Evolutionary conservation across 1,284 basidiomycete species (phyloP), one percentile per base, ranked within the genome.

Genomic region (Cutaneotrichosporon sp.): DNA sequence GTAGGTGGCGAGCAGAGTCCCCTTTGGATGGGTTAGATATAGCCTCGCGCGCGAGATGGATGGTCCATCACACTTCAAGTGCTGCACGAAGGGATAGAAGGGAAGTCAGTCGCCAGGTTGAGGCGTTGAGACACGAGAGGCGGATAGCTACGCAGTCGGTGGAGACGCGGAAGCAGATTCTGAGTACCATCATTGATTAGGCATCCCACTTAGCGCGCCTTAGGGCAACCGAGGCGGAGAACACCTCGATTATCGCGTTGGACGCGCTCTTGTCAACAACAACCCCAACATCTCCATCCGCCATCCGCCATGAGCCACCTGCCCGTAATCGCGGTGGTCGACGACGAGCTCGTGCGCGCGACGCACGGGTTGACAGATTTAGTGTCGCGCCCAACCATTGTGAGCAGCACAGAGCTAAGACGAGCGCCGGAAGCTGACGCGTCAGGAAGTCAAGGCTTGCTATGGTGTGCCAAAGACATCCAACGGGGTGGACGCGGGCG

Each of bases 261-360:
- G 22, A 4, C 47, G 8, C n/a, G n/a, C n/a, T 47, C 47, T 46
- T 25, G 45, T 46, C 47, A 50, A 50, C 47, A 50, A 27, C 47
- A 50, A 31, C 16, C 18, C n/a, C 25, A 50, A 14, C 3, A 14
- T 16, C 18, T 29, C 47, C 25, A 50, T 29, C 47, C 47, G 31
- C 25, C 24, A 22, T 29, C 25, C 33, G 25, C 31, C 43, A 61
- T 63, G 62, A 59, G 57, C 43, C 42, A 56, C 22, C 65, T 66
- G 42, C 68, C 72, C 10, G 64, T 72, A 9, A 67, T 79, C 34
- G 63, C 74, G 18, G 72, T 78, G 38, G 64, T 73, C 54, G 78
- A 79, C 56, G 64, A 61, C 3, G 71, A 76, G 20, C 59, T 68
- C 7, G 66, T 77, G 18, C 66, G 76, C n/a, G 76, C 70, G 10